These are phyloP conservation scores for Phaseolus coccineus DNA, from an alignment of 331 rosid genomes.

Conservation along the genomic window DNA sequence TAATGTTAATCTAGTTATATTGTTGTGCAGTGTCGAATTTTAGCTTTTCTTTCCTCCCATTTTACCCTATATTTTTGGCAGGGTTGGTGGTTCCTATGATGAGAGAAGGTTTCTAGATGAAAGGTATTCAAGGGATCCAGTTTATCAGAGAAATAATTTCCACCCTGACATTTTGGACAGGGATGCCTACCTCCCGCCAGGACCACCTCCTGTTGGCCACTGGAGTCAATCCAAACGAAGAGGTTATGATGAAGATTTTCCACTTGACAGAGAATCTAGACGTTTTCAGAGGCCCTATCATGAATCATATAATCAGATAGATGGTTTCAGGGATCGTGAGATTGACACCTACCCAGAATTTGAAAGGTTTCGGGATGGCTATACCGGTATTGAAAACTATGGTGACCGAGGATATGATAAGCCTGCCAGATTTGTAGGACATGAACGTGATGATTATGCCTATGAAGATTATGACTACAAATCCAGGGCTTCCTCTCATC, in stretches of 20 bases:
- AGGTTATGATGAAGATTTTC: constrained; percentile 81
- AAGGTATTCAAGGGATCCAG: constrained; percentile 75
- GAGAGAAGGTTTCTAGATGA: constrained; percentile 90
- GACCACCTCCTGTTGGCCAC: constrained; percentile 71
- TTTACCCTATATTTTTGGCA: constrained; percentile 56
- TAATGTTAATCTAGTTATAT: constrained; percentile 20
- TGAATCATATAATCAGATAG: constrained; percentile 73
- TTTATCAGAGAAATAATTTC: constrained; percentile 75
- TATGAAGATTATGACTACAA: constrained; percentile 81
- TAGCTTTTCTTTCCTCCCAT: constrained; percentile 63
- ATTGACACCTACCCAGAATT: constrained; percentile 66
- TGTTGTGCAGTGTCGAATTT: constrained; percentile 42
- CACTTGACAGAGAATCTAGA: constrained; percentile 79
- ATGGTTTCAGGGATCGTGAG: constrained; percentile 70
- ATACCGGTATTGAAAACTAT: constrained; percentile 61
- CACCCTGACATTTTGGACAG: constrained; percentile 74
- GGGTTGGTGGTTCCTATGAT: constrained; percentile 84
- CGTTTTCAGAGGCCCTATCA: constrained; percentile 74
- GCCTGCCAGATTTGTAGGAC: constrained; percentile 69
- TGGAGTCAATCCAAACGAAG: constrained; percentile 90
- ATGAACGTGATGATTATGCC: constrained; percentile 75
- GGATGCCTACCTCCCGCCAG: constrained; percentile 78
- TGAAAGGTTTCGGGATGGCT: constrained; percentile 82
- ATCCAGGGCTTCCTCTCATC: constrained; percentile 63
- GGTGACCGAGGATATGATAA: constrained; percentile 77